Evolutionary conservation across 2,329 filamentous ascomycete species (phyloP), one percentile per base, ranked within the genome.

Genomic region (Aspergillus tanneri): DNA sequence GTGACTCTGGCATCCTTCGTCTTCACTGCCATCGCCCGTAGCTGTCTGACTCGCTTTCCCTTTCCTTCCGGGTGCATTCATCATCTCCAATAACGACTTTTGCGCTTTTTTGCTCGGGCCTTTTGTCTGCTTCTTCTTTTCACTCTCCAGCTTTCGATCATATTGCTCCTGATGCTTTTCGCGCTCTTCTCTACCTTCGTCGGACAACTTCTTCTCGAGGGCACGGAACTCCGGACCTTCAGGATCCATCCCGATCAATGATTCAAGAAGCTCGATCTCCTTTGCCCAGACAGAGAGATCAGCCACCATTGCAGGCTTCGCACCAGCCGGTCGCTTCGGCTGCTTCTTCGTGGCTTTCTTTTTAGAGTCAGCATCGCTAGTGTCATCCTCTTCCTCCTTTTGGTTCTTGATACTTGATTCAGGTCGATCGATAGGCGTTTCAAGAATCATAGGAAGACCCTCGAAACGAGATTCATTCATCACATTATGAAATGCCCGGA

Each of bases 241-340:
- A 0, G 82, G 67, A 65, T 96, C 87, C 82, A 91, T 89, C 6
- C 85, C 92, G 32, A 96, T 86, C 42, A 99, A 75, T 37, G 84
- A 84, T 72, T 99, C 93, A 4, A 99, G 79, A 55, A 97, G 75
- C 74, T 96, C 96, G 71, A 99, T 97, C 73, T 99, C 93, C 37
- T 85, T 79, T 1, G 91, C 90, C 91, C 92, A 97, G 12, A 96
- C 79, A 44, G 81, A 76, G 68, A 85, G 89, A 68, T 96, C 90
- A 63, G 95, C 87, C 28, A 84, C 69, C 22, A 78, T 77, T 12
- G 57, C 49, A 10, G 58, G 47, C 7, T 57, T 60, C 3, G 62
- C 52, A 4, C 53, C 47, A 12, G 59, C 53, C 6, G 62, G 54
- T 7, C 54, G 50, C 36, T 61, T 63, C 10, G 52, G 16, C 11